Evolutionary conservation across 345 rosid species (phyloP).

Genomic region (Salix brachista): DNA sequence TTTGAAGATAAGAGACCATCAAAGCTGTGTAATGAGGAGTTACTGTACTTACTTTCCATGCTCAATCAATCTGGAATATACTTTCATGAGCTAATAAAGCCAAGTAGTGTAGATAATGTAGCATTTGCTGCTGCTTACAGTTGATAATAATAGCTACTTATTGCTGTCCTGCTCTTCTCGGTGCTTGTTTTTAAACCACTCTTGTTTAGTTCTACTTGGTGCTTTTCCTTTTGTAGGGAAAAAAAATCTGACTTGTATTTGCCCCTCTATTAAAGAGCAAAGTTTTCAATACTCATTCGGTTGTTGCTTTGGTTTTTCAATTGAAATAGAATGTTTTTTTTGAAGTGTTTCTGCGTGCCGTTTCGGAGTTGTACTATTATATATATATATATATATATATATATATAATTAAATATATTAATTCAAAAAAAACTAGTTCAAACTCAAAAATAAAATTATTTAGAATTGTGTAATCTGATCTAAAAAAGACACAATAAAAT

Average conservation of each 20-base stretch:
- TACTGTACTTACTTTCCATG: constrained; percentile 56
- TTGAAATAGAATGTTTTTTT: no score
- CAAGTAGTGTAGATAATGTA: constrained; percentile 17
- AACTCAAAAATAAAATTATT: no score
- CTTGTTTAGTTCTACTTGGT: background rate
- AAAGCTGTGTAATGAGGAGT: constrained; percentile 56
- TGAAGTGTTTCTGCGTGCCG: fast-evolving
- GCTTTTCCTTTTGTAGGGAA: background rate
- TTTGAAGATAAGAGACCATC: constrained; percentile 80
- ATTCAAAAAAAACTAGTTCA: no score
- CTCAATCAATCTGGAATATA: constrained; percentile 66
- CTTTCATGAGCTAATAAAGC: constrained; percentile 41
- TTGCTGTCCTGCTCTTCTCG: background rate
- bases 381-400: no score
- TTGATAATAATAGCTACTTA: background rate
- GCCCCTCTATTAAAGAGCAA: no score
- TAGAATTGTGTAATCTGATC: no score
- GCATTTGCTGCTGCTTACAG: constrained; percentile 17
- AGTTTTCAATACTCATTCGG: no score
- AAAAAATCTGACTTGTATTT: no score
- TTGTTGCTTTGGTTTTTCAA: no score
- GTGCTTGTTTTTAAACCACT: background rate
- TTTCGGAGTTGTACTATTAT: no score
- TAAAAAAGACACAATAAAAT: no score
- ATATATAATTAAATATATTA: no score